Base-by-base conservation (phyloP, 73 alveolate species). In the Tetrahymena thermophila region DNA sequence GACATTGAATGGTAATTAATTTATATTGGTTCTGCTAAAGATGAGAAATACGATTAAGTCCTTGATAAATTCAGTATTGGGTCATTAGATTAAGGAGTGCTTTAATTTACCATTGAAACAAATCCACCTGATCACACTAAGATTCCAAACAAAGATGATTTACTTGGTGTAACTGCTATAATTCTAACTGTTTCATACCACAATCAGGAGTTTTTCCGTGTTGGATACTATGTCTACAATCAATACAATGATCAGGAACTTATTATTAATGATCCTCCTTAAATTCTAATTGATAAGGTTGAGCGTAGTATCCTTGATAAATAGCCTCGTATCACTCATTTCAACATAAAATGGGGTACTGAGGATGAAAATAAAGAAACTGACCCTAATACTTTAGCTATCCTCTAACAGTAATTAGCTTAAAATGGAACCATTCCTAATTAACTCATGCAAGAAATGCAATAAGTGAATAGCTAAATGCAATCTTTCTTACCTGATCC, bases 201-300 rank as follows among this genome's bases (percentile, higher is more conserved):
- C 84, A 94, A 97, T 84, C 97, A 98, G 89, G 99, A 99, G 94
- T 99, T 99, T 98, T 99, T 98, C 97, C 96, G 99, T 96, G 98
- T 98, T 35, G 99, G 99, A 55, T 99, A 99, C 98, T 99, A 99
- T 96, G 99, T 98, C 96, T 98, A 99, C 97, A 98, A 98, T 96
- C 83, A 93, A 96, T 99, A 99, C 95, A 99, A 98, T 50, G 98
- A 97, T 95, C 98, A 97, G 38, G 99, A 98, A 95, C 97, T 98
- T 96, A 98, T 97, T 96, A 98, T 97, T 96, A 98, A 98, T 96
- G 99, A 98, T 16, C 99, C 99, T n/a, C 95, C 96, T 44, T 93
- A 85, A 50, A 98, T 98, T 25, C 96, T 96, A 37, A 96, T 97
- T 93, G 98, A 96, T 58, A 98, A 97, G 94, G 97, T 99, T 95